Percentiles rank a stretch among this genome's conserved stretches.
Evolutionary conservation across 306 rosid species (phyloP).

Genomic region (Cicer cuneatum): DNA sequence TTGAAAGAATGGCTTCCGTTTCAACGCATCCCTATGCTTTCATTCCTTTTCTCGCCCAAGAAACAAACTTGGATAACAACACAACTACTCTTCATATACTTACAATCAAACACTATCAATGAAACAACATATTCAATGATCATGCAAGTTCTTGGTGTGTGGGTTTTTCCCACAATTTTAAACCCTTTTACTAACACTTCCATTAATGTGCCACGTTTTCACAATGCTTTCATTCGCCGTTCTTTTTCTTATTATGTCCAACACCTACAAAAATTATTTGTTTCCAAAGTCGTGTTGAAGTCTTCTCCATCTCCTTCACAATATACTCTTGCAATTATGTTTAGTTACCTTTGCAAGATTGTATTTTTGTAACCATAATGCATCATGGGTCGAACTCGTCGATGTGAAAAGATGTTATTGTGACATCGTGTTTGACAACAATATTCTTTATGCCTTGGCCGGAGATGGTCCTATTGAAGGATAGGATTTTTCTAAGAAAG

Average conservation of each 20-base stretch:
- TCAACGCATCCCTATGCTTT: constrained; percentile 11
- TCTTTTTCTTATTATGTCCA: constrained; percentile 14
- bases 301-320: background rate
- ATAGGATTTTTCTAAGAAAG: constrained; percentile 1
- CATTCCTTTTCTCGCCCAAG: background rate
- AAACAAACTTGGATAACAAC: background rate
- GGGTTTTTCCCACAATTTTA: constrained; percentile 33
- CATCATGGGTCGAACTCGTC: constrained; percentile 17
- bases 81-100: background rate
- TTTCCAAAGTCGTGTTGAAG: constrained; percentile 26
- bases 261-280: too few species aligned
- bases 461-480: constrained; percentile 4
- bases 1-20: background rate
- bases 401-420: background rate
- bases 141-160: constrained; percentile 16
- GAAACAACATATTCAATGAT: constrained; percentile 4
- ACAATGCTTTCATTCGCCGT: background rate
- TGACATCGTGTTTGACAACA: constrained; percentile 33
- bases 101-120: background rate
- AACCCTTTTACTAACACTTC: background rate
- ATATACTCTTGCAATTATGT: background rate
- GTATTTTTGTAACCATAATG: background rate
- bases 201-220: constrained; percentile 15
- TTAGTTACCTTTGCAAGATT: background rate
- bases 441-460: constrained; percentile 14